Evolutionary conservation across 2,329 filamentous ascomycete genomes (phyloP), one percentile per base, ranked within the genome.

Genomic region (Rhinocladiella mackenziei): DNA sequence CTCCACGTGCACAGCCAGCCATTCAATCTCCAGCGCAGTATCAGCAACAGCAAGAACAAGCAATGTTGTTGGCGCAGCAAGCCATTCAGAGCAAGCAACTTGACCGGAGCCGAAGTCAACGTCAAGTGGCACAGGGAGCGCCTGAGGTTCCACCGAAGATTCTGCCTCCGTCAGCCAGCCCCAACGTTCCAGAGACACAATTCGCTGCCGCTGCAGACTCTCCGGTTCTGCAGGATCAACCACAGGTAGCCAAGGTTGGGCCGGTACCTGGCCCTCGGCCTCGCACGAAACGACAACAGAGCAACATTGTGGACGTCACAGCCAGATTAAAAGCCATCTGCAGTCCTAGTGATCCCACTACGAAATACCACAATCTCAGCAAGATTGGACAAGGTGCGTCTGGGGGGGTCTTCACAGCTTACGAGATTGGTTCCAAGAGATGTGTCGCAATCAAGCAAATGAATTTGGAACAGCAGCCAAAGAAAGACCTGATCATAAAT

Each of bases 361-460:
- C 86, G 42, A 83, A 91, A 53, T 98, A 95, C 68, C 80, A 83
- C 44, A 83, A 84, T 45, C 80, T 97, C 57, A 89, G 81, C 62
- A 97, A 97, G 71, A 97, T 98, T 62, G 92, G 92, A 1, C 92
- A 98, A 67, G 92, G 92, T 65, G 92, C 92, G 26, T 97, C 91
- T 6, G 92, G 92, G 56, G 92, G 92, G 50, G 92, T 98, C 1
- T 98, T 82, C 62, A 95, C 88, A 0, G 92, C 91, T 3, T 87
- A 91, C 62, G 87, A 96, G 65, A 76, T 81, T 54, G 83, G 80
- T 43, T 85, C 81, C 28, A 94, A 94, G 67, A 81, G 84, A 51
- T 81, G 94, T 56, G 92, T 98, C 26, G 92, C 92, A 30, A 97
- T 98, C 69, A 98, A 98, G 72, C 92, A 98, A 72, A 98, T 98